Evolutionary conservation across 768 basidiomycete species (phyloP), one percentile per base, ranked within the genome.

Genomic region (Podaxis carcinomalis): DNA sequence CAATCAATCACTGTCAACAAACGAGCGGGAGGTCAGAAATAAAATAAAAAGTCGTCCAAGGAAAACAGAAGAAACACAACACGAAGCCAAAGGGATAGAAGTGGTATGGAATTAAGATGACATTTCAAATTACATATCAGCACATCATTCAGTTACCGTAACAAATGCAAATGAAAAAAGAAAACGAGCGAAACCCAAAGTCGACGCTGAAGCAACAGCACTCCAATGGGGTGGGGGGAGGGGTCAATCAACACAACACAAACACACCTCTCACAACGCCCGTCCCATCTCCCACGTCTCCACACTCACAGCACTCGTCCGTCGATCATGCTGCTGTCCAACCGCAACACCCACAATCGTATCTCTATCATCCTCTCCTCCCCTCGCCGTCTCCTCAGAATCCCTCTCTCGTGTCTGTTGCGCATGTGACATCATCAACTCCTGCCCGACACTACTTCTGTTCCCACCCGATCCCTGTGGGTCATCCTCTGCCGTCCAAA

Each of bases 211-310:
- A 54, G 37, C 52, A 40, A 69, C 62, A 61, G 52, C 64, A 63
- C n/a, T 32, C 13, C 50, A 44, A 19, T 49, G 57, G 56, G n/a
- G n/a, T n/a, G n/a, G n/a, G n/a, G n/a, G n/a, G n/a, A n/a, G n/a
- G 50, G 60, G 61, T 53, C 53, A 57, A 62, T 35, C 28, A 61
- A 40, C 56, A 56, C 62, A 61, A 54, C 40, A 63, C 65, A 50
- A n/a, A n/a, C n/a, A n/a, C n/a, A n/a, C n/a, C n/a, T 66, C 68
- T 75, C 75, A 81, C 72, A 81, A 16, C 62, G 78, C 80, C 57
- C 64, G 65, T 28, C 74, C 74, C 13, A 77, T 77, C 50, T 77
- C 74, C 78, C 78, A 80, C 46, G 74, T 72, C 21, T 70, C 62
- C 49, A 63, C 63, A 64, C 69, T 64, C 58, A 66, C 57, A 21